Conservation (phyloP, 495 filamentous ascomycete species). For the Pyrenopolyporus hunteri region DNA sequence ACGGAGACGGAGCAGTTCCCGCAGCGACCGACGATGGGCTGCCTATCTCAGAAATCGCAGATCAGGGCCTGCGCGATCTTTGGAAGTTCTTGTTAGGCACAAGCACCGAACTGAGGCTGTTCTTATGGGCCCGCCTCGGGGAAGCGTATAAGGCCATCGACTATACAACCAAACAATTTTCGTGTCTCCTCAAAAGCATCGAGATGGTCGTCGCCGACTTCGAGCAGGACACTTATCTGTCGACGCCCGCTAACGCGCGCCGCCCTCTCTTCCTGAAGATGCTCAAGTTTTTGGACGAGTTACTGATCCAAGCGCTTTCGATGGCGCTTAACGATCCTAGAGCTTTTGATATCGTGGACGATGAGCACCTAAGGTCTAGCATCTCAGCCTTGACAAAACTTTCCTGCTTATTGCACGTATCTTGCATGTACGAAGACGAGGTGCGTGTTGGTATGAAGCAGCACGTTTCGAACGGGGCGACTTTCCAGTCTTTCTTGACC, state of each 20-base stretch:
- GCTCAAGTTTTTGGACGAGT: constrained; percentile 77
- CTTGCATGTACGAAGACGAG: constrained; percentile 81
- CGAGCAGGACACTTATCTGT: constrained; percentile 64
- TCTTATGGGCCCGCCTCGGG: constrained; percentile 85
- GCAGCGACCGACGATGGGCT: constrained; percentile 28
- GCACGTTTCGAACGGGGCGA: constrained; percentile 42
- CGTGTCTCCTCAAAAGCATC: constrained; percentile 82
- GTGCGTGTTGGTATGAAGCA: constrained; percentile 71
- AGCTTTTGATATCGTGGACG: constrained; percentile 83
- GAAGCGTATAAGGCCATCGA: constrained; percentile 85
- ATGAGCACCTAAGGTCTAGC: constrained; percentile 72
- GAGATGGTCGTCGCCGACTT: constrained; percentile 80
- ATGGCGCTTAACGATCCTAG: constrained; percentile 69
- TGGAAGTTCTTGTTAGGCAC: constrained; percentile 81
- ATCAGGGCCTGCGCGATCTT: constrained; percentile 69
- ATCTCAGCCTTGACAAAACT: constrained; percentile 70
- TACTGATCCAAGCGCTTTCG: constrained; percentile 69
- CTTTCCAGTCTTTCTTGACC: constrained; percentile 62
- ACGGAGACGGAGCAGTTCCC: not conserved
- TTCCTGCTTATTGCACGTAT: constrained; percentile 74
- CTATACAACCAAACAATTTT: constrained; percentile 83
- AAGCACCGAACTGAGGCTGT: constrained; percentile 78
- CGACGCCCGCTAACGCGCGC: constrained; percentile 65
- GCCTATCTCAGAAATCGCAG: constrained; percentile 51
- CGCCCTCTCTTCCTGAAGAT: constrained; percentile 71